Evolutionary conservation across 1,284 basidiomycete species (phyloP), one percentile per base, ranked within the genome.

Genomic region (Naganishia cerealis): DNA sequence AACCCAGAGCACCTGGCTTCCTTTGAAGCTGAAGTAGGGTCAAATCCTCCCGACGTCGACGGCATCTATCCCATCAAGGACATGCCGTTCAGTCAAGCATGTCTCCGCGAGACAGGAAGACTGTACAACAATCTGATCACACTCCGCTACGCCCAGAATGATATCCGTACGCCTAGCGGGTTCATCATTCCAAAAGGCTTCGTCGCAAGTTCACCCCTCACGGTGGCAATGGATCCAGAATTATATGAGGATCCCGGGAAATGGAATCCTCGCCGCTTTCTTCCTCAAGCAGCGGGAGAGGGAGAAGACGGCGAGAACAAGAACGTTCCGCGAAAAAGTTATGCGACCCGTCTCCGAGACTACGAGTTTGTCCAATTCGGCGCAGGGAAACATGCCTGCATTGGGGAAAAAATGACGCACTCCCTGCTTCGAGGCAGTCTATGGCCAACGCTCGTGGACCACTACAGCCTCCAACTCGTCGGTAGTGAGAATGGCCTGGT

Each of bases 11-110:
- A 43, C 10, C 24, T 66, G 6, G 26, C 42, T 24, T n/a, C 39
- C 3, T 66, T 66, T n/a, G 65, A 66, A 39, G 43, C 18, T 18
- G 65, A 66, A 29, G 36, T 66, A 54, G 21, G 26, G 12, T 3
- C n/a, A 18, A 66, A 50, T 26, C 55, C 65, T 2, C 55, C 55
- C 1, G 36, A n/a, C n/a, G n/a, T n/a, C 43, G 21, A 54, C 48
- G 33, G 33, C 16, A 57, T 52, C 39, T 66, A 66, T 21, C 53
- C 65, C 9, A 13, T 48, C 42, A 48, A 66, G 40, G 16, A 43
- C 29, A 66, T 66, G 65, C 65, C 53, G 4, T 57, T 66, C 40
- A 29, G 54, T 55, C 54, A 66, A 26, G 65, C 65, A 48, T 66
- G 65, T 42, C 16, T 66, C 6, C 24, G 54, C 10, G 65, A 66